Base-by-base conservation (phyloP, 1,139 yeast genomes). In the Zygosaccharomyces pseudobailii region DNA sequence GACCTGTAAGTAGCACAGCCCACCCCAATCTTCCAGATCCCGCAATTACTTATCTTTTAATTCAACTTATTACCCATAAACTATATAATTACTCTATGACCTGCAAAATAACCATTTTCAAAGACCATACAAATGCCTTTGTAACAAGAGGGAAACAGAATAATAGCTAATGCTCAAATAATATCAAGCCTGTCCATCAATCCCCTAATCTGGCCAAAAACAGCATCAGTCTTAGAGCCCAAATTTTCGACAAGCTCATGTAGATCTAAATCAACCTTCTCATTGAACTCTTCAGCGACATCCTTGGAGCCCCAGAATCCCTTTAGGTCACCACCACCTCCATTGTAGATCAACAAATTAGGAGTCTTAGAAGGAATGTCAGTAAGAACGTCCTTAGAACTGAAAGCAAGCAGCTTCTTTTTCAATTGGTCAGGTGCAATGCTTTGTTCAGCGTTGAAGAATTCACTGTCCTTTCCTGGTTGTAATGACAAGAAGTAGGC, bases 401-500 rank as follows among this genome's bases (percentile, higher is more conserved):
- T 94, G 68, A 73, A 90, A 46, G 82, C 78, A 62, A 90, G 77
- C 67, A 92, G 72, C 71, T 87, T 87, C 78, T 86, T 82, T 83
- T 92, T 92, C 70, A 92, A 76, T 71, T 86, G 94, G 42, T 79
- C 80, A 49, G 98, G 95, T 9, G 95, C 78, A 49, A 90, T 76
- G 45, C 80, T 77, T 48, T 79, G 75, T n/a, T 43, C 50, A 43
- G 79, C 74, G 54, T 78, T 72, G 65, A 76, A 78, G 63, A 73
- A 87, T 68, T 82, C 87, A 40, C 96, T 88, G 53, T 78, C 84
- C 27, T 85, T 70, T 46, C 81, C 86, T 57, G 98, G 98, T 72
- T 87, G 94, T 69, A 92, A 81, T 21, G 97, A 87, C 61, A 92
- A 74, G 72, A 80, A 90, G 78, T 92, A 92, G 4, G 97, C 73